Percentiles rank a stretch among this genome's conserved stretches.
phyloP scores from a whole-genome alignment of 2,329 filamentous ascomycete genomes.

The Elsinoe necatrix region DNA sequence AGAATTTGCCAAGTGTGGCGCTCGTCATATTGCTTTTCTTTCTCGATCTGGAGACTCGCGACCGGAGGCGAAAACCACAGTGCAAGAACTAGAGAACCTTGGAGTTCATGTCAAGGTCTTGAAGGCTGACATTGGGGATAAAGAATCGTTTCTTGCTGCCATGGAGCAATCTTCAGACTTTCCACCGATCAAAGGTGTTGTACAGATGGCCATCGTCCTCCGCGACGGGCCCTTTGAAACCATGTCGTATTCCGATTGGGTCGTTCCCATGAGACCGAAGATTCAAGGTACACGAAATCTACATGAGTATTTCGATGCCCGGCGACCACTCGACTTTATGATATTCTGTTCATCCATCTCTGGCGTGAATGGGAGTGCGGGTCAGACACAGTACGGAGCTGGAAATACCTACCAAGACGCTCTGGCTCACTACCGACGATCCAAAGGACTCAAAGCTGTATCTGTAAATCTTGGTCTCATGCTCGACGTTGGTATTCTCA shows the following conservation, averaged over 20 bases:
- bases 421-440: slow-evolving; percentile 16
- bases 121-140: not conserved
- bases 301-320: not conserved
- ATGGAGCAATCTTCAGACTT: not conserved
- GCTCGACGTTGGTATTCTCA: too few species aligned
- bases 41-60: not conserved
- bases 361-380: slow-evolving; percentile 49
- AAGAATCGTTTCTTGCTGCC: not conserved
- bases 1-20: not conserved
- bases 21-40: not conserved
- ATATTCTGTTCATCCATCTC: slow-evolving; percentile 34
- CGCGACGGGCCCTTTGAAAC: not conserved
- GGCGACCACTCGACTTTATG: not conserved
- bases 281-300: not conserved
- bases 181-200: not conserved
- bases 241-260: not conserved
- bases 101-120: not conserved
- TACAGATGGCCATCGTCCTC: not conserved
- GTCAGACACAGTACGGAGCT: slow-evolving; percentile 52
- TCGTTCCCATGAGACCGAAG: not conserved
- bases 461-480: too few species aligned
- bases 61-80: too few species aligned
- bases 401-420: slow-evolving; percentile 31
- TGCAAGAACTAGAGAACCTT: not conserved
- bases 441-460: too few species aligned